Percentiles rank a stretch among this genome's conserved stretches.
Evolutionary conservation across 2,329 filamentous ascomycete species (phyloP).

Genomic region (Hymenoscyphus scutula): DNA sequence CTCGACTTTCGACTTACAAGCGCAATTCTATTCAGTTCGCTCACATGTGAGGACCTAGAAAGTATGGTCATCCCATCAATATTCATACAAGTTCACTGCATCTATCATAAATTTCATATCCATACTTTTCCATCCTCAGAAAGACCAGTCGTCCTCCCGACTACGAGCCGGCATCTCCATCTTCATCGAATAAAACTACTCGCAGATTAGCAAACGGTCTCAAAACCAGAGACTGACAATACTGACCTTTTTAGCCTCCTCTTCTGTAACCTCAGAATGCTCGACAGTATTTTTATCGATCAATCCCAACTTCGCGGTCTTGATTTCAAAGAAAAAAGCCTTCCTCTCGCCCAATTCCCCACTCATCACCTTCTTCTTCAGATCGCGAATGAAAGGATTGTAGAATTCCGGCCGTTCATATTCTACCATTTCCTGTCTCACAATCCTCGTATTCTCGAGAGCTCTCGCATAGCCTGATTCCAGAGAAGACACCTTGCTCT

Average conservation of each 20-base stretch:
- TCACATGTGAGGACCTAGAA: background rate
- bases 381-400: conserved; percentile 66
- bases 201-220: background rate
- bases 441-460: conserved; percentile 70
- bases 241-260: conserved; percentile 58
- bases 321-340: conserved; percentile 79
- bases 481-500: conserved; percentile 76
- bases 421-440: conserved; percentile 74
- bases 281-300: conserved; percentile 64
- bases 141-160: background rate
- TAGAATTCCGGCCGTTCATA: conserved; percentile 74
- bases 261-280: conserved; percentile 62
- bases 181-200: conserved; percentile 1
- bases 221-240: background rate
- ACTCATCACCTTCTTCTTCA: conserved; percentile 73
- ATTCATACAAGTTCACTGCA: background rate
- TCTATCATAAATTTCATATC: background rate
- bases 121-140: background rate
- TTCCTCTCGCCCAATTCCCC: conserved; percentile 53
- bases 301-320: conserved; percentile 66
- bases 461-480: conserved; percentile 72
- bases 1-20: no score
- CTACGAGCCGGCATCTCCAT: background rate
- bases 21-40: background rate
- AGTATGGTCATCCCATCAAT: background rate